These are phyloP conservation scores for Leptoxyphium fumago DNA, from an alignment of 2,329 filamentous ascomycete species.

Conservation along the genomic window DNA sequence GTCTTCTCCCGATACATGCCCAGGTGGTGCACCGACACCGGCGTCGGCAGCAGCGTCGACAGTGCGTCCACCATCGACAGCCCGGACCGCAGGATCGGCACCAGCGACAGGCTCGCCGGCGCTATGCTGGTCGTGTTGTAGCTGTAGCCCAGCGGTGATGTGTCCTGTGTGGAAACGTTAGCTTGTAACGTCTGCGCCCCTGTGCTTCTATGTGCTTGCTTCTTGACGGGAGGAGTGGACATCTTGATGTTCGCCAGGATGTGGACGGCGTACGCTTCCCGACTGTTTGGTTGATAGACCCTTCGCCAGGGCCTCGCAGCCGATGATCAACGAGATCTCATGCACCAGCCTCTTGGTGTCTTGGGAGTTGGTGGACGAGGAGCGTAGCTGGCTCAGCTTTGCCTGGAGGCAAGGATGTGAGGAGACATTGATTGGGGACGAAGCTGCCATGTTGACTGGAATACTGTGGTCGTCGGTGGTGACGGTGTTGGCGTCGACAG, in stretches of 20 bases:
- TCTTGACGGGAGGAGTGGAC: neutral
- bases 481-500: too few species aligned
- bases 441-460: conserved; percentile 9
- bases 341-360: conserved; percentile 73
- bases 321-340: conserved; percentile 72
- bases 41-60: conserved; percentile 63
- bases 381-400: conserved; percentile 83
- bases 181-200: neutral
- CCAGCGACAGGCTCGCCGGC: conserved; percentile 58
- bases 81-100: conserved; percentile 86
- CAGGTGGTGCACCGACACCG: conserved; percentile 80
- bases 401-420: conserved; percentile 71
- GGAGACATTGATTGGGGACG: conserved; percentile 55
- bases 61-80: conserved; percentile 83
- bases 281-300: conserved; percentile 43
- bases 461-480: too few species aligned
- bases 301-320: conserved; percentile 61
- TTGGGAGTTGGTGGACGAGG: conserved; percentile 49
- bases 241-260: conserved; percentile 12
- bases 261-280: conserved; percentile 45
- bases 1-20: conserved; percentile 85
- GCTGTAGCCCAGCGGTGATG: conserved; percentile 62
- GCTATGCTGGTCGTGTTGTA: conserved; percentile 53
- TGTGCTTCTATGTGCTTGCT: too few species aligned
- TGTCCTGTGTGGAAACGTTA: conserved; percentile 39